Evolutionary conservation across 2,329 filamentous ascomycete genomes (phyloP), one percentile per base, ranked within the genome.

Genomic region (Botrytis porri): DNA sequence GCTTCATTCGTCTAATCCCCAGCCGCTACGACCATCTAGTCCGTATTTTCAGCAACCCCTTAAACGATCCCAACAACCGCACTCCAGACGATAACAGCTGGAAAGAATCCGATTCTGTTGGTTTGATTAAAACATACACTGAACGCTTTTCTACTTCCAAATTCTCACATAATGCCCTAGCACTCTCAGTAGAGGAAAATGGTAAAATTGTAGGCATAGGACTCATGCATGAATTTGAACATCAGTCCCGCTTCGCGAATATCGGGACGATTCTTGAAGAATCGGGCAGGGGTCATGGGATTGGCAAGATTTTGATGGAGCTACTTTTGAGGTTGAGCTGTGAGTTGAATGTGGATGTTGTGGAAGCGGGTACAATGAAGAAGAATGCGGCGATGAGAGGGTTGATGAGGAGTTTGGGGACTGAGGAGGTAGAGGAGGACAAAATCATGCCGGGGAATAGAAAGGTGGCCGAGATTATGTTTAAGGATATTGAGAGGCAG

Each of bases 331-430:
- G 73, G 18, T 59, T 76, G 72, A 73, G 74, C 63, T 73, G 75
- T 69, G 75, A 76, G 45, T 32, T 75, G 41, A 64, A 74, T 54
- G 70, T 73, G 9, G 66, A 72, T 66, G 39, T 69, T 59, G 45
- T 75, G 18, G 43, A 71, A 29, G 74, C 64, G 20, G 74, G 72
- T 22, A 76, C 75, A 12, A 73, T 75, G 73, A 75, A 70, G 73
- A 22, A n/a, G 9, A 75, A 76, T 71, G 48, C 3, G 41, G 45
- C 64, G 29, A 76, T 76, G 75, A 73, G 74, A 43, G 70, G 61
- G 8, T n/a, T 76, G 60, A 72, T 74, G 63, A 70, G n/a, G 66
- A 73, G 69, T n/a, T 39, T 76, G 18, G 74, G 74, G 4, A 64
- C 72, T 51, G 64, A n/a, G 59, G 74, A 72, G 69, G 70, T 59